Conservation (phyloP, 495 filamentous ascomycete species). For the Hypoxylon lienhwacheense region DNA sequence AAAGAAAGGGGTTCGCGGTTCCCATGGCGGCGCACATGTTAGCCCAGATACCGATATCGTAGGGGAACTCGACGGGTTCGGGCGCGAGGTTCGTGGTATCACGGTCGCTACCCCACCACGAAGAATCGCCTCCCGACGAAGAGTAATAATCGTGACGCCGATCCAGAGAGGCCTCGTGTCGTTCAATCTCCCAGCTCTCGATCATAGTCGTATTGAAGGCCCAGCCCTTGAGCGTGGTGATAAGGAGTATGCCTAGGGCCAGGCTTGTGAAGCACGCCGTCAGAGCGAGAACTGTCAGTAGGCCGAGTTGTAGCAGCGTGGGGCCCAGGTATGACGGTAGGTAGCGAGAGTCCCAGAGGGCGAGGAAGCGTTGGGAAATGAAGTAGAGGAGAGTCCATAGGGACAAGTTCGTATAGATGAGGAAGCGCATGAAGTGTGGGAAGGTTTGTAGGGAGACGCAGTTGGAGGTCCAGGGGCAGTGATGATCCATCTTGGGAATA, state of each 20-base stretch:
- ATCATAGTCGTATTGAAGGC: constrained; percentile 71
- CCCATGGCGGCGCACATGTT: constrained; percentile 81
- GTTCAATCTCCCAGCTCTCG: constrained; percentile 89
- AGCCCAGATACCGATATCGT: constrained; percentile 83
- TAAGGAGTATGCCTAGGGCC: constrained; percentile 65
- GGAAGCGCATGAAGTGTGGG: constrained; percentile 87
- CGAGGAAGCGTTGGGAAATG: constrained; percentile 59
- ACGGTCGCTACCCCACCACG: constrained; percentile 36
- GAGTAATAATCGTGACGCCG: constrained; percentile 54
- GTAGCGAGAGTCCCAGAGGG: constrained; percentile 66
- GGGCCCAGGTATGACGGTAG: constrained; percentile 86
- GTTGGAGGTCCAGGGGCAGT: constrained; percentile 94
- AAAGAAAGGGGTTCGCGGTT: constrained; percentile 47
- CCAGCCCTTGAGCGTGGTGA: constrained; percentile 48
- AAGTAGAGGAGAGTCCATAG: constrained; percentile 64
- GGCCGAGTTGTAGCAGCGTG: constrained; percentile 58
- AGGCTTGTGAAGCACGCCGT: constrained; percentile 65
- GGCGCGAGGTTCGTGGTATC: constrained; percentile 51
- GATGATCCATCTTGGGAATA: constrained; percentile 97
- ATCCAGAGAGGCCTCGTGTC: constrained; percentile 76
- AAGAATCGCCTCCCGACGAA: constrained; percentile 50
- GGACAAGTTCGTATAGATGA: constrained; percentile 71
- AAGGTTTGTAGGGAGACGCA: constrained; percentile 91
- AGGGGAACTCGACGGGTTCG: constrained; percentile 78
- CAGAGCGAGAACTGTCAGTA: constrained; percentile 66